Conservation (phyloP, 2,329 filamentous ascomycete species). For the Fusarium sp. region DNA sequence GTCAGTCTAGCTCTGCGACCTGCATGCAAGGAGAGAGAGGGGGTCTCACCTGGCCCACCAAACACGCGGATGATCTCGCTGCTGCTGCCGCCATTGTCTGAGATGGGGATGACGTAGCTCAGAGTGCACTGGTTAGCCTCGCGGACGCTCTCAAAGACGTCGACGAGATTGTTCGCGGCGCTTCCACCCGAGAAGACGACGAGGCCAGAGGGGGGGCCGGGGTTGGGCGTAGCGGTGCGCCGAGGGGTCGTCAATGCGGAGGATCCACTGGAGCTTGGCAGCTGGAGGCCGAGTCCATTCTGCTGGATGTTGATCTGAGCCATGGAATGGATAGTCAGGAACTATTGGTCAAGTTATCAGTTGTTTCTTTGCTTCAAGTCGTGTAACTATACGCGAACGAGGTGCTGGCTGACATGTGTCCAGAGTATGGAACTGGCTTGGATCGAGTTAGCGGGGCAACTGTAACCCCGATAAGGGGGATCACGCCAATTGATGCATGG, state of each 20-base stretch:
- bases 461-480: neutral
- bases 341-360: neutral
- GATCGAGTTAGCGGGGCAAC: conserved; percentile 8
- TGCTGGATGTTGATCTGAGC: conserved; percentile 26
- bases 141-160: conserved; percentile 80
- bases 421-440: neutral
- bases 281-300: conserved; percentile 39
- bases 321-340: conserved; percentile 34
- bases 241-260: conserved; percentile 27
- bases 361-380: neutral
- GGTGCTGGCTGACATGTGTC: conserved; percentile 10
- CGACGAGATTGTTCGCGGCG: conserved; percentile 93
- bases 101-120: conserved; percentile 93
- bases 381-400: neutral
- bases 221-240: conserved; percentile 35
- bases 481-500: neutral
- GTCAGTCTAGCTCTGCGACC: conserved; percentile 16
- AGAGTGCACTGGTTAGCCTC: conserved; percentile 75
- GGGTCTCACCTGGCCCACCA: conserved; percentile 81
- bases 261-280: conserved; percentile 39
- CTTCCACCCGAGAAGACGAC: conserved; percentile 93
- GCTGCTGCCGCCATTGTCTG: conserved; percentile 94
- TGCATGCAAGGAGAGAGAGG: neutral
- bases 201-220: conserved; percentile 57
- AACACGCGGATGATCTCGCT: conserved; percentile 95